Conservation (phyloP, 352 stramenopile species). For the Pythium scleroteichum region DNA sequence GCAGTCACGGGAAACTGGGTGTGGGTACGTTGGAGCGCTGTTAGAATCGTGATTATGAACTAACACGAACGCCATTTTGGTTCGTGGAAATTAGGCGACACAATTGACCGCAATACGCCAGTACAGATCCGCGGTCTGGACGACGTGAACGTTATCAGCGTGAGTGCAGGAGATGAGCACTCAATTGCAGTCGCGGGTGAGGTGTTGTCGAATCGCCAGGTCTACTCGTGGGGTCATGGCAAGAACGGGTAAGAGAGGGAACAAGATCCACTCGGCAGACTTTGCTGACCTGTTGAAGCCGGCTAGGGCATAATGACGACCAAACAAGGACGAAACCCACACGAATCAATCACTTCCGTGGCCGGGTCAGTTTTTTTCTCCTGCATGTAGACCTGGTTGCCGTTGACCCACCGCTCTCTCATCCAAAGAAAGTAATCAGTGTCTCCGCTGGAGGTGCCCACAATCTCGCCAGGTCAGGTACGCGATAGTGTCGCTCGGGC, state of each 20-base stretch:
- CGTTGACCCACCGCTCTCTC: neutral
- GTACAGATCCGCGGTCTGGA: conserved; percentile 45
- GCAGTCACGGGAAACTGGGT: conserved; percentile 62
- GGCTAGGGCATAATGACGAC: conserved; percentile 68
- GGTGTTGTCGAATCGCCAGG: conserved; percentile 59
- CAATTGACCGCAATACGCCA: conserved; percentile 37
- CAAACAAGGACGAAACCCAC: conserved; percentile 54
- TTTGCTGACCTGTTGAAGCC: conserved; percentile 29
- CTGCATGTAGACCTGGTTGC: neutral
- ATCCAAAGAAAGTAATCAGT: conserved; percentile 66
- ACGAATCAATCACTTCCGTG: conserved; percentile 70
- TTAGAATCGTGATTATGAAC: too few species aligned
- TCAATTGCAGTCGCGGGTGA: conserved; percentile 66
- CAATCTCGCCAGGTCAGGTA: conserved; percentile 70
- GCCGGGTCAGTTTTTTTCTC: conserved; percentile 34
- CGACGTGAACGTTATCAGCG: conserved; percentile 51
- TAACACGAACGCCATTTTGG: too few species aligned
- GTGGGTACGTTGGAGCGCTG: conserved; percentile 32
- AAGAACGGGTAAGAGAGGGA: conserved; percentile 65
- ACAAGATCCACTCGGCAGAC: neutral
- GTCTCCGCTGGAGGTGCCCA: conserved; percentile 57
- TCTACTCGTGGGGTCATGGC: conserved; percentile 79
- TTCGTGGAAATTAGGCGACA: conserved; percentile 39
- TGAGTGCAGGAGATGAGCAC: conserved; percentile 69
- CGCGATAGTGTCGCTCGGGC: neutral